Percentiles rank a stretch among this genome's conserved stretches.
Evolutionary conservation across 225 moss, liverwort and hornwort species (phyloP).

Genomic region (Anthoceros angustus): DNA sequence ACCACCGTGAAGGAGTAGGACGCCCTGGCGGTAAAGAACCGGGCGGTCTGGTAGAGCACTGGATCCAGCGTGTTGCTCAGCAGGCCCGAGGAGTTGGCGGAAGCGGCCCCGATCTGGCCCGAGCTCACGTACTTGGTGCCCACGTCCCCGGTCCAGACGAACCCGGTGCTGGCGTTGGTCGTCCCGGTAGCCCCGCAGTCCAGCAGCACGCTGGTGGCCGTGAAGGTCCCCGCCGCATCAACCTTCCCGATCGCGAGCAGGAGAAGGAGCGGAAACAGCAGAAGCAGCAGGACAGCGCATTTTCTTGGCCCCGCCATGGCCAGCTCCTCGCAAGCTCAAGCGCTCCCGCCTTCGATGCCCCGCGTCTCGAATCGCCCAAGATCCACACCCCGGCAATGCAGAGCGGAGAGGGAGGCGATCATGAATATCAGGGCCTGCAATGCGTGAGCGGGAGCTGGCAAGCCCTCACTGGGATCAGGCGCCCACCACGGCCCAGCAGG

Average conservation of each 20-base stretch:
- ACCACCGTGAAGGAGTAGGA: conserved; percentile 49
- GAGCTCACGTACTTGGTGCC: neutral
- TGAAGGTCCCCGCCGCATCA: neutral
- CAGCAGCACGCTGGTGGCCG: neutral
- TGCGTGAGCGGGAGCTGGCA: too few species aligned
- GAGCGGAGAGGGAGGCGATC: too few species aligned
- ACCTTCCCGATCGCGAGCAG: neutral
- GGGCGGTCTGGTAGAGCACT: conserved; percentile 15
- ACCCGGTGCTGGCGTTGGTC: neutral
- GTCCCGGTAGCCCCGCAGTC: neutral
- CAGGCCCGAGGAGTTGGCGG: neutral
- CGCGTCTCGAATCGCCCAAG: too few species aligned
- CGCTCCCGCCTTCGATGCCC: too few species aligned
- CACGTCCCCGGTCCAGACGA: neutral
- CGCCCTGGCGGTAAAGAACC: conserved; percentile 37
- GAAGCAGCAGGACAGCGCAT: neutral
- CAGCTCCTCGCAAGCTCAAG: too few species aligned
- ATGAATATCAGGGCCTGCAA: too few species aligned
- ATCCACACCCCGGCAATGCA: too few species aligned
- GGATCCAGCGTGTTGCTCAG: neutral
- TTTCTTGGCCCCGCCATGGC: neutral
- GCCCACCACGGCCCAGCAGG: too few species aligned
- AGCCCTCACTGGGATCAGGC: too few species aligned
- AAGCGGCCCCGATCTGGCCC: neutral
- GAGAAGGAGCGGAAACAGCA: neutral